phyloP scores from a whole-genome alignment of 108 stramenopile genomes.

The Discostella pseudostelligera region DNA sequence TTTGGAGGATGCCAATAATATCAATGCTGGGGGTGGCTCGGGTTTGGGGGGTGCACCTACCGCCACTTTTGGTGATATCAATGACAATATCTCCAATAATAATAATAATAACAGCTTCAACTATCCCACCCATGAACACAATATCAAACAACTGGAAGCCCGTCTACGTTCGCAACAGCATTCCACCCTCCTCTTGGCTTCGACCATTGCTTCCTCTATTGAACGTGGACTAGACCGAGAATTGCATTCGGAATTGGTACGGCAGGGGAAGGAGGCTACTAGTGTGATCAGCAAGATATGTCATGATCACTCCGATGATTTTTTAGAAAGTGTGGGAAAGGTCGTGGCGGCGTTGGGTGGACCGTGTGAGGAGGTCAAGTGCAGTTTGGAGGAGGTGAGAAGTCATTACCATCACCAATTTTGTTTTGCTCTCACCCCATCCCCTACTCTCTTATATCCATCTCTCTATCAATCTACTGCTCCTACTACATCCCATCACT shows the following conservation, averaged over 20 bases:
- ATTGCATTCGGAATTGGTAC: slow-evolving; percentile 70
- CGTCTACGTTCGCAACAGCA: slow-evolving; percentile 39
- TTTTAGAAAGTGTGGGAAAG: slow-evolving; percentile 75
- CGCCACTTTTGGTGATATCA: background rate
- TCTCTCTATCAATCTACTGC: background rate
- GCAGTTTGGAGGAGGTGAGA: slow-evolving; percentile 54
- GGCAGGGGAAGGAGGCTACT: slow-evolving; percentile 73
- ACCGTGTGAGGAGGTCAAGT: slow-evolving; percentile 69
- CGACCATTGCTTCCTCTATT: slow-evolving; percentile 73
- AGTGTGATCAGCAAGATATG: slow-evolving; percentile 75
- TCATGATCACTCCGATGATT: slow-evolving; percentile 88
- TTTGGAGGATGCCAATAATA: slow-evolving; percentile 13
- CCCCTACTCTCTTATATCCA: background rate
- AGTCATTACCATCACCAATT: background rate
- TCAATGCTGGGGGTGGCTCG: slow-evolving; percentile 11
- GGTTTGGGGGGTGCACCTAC: slow-evolving; percentile 1
- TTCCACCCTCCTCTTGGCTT: slow-evolving; percentile 73
- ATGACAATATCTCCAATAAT: background rate
- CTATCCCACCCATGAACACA: slow-evolving; percentile 9
- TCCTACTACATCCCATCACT: too few species aligned
- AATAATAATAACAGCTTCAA: slow-evolving; percentile 17
- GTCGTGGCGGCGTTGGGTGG: slow-evolving; percentile 77
- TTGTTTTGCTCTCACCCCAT: background rate
- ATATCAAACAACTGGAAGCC: slow-evolving; percentile 31
- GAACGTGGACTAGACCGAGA: slow-evolving; percentile 86